A percentile compares a stretch with the other conserved stretches of the same genome.
phyloP scores from a whole-genome alignment of 2,329 filamentous ascomycete species.

The Apiospora pterosperma region DNA sequence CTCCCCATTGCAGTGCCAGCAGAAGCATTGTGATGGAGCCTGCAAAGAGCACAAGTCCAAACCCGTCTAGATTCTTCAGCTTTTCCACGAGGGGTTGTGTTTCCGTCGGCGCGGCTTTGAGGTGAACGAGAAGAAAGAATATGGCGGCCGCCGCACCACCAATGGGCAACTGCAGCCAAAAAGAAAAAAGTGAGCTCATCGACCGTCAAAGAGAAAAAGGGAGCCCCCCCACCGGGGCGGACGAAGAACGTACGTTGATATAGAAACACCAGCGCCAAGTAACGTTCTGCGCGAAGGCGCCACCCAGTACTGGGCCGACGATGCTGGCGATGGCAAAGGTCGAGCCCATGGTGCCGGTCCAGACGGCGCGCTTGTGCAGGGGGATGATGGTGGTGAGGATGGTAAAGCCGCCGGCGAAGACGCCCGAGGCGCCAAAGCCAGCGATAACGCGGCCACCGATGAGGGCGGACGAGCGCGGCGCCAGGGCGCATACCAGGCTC shows the following conservation, averaged over 20 bases:
- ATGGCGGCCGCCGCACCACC: slow-evolving; percentile 34
- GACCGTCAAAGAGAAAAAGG: too few relatives aligned
- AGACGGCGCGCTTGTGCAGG: background rate
- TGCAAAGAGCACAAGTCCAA: slow-evolving; percentile 45
- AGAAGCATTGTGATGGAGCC: slow-evolving; percentile 49
- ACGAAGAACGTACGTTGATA: slow-evolving; percentile 10
- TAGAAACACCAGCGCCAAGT: slow-evolving; percentile 17
- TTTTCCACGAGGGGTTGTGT: slow-evolving; percentile 28
- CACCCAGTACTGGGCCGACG: slow-evolving; percentile 11
- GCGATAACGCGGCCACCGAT: background rate
- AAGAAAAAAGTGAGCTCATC: background rate
- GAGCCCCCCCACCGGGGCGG: too few relatives aligned
- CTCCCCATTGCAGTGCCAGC: slow-evolving; percentile 56
- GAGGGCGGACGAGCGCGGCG: background rate
- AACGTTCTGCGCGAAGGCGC: slow-evolving; percentile 8
- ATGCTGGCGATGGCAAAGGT: slow-evolving; percentile 11
- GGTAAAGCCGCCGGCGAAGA: background rate
- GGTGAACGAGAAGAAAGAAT: slow-evolving; percentile 42
- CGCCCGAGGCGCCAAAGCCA: background rate
- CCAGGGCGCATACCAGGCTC: background rate
- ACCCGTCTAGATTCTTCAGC: slow-evolving; percentile 41
- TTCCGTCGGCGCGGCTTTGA: slow-evolving; percentile 35
- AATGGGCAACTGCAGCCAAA: background rate
- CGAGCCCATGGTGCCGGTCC: background rate
- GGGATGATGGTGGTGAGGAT: background rate